Base-by-base conservation (phyloP, 331 rosid genomes). In the Phaseolus coccineus region DNA sequence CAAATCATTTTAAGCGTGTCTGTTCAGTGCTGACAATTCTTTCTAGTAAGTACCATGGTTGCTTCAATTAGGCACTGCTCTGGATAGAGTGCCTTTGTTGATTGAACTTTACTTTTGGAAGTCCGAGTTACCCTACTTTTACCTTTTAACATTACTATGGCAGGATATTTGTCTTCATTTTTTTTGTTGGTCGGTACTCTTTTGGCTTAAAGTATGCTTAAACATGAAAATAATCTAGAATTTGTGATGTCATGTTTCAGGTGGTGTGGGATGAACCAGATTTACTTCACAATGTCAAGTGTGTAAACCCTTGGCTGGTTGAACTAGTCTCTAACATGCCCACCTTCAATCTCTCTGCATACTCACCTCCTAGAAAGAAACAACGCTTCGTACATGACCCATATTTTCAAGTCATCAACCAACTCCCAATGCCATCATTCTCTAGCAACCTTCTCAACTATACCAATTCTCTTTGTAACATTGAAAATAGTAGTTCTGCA, bases 221-320 rank as follows among this genome's bases (percentile, higher is more conserved):
- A 59, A 24, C 15, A 55, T 57, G 24, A 53, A 55, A 51, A 58
- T 22, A 48, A 79, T 84, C 8, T 53, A 55, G 53, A 28, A 52
- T 81, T 6, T 57, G 12, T 76, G 73, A 77, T 89, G 62, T 16
- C 1, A 52, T 50, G 28, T 79, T 81, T 67, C 77, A 94, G 98
- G 98, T 94, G 14, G 80, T 85, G 35, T 95, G 99, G 99, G 99
- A 95, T 71, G 99, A 95, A 74, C 99, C 98, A 28, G 99, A 95
- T 82, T 82, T 93, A 24, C 97, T 95, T 63, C 99, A 91, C 76
- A 95, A 93, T 79, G 98, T 91, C 8, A 91, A 86, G 81, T 31
- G 91, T 65, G 98, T 95, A 14, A 95, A 88, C 78, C 99, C 99
- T 31, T 95, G 99, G 99, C 73, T 91, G 89, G 96, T 88, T 37